These are phyloP conservation scores for Plasmodium vivax DNA, from an alignment of 169 alveolate genomes.

Conservation along the genomic window DNA sequence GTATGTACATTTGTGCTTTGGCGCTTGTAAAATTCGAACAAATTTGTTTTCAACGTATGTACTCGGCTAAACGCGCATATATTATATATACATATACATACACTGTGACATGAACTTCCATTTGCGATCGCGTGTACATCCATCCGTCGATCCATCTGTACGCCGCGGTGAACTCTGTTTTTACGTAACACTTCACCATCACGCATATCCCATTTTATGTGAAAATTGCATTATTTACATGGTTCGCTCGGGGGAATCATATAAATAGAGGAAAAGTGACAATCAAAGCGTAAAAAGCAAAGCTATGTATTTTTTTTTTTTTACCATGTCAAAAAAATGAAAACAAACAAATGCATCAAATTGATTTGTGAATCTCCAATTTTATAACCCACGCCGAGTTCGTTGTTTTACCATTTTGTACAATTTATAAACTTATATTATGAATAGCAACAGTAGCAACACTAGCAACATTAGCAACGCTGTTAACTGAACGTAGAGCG, in stretches of 20 bases:
- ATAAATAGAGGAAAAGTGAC: conserved; percentile 13
- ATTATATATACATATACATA: not conserved
- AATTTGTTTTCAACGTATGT: not conserved
- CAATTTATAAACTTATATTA: conserved; percentile 8
- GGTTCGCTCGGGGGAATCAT: conserved; percentile 31
- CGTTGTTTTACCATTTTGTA: conserved; percentile 13
- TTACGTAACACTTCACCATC: not conserved
- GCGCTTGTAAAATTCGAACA: not conserved
- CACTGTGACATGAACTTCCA: not conserved
- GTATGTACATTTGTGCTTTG: conserved; percentile 1
- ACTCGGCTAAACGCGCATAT: not conserved
- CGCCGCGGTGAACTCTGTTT: not conserved
- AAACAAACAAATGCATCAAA: conserved; percentile 22
- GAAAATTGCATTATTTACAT: not conserved
- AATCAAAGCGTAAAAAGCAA: conserved; percentile 1
- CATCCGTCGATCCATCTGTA: not conserved
- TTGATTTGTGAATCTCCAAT: conserved; percentile 8
- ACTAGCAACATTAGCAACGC: not conserved
- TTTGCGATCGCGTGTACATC: not conserved
- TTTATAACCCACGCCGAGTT: conserved; percentile 7
- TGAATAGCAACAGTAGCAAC: not conserved
- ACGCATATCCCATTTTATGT: conserved; percentile 25
- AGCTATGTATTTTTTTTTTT: not conserved
- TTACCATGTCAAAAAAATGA: conserved; percentile 27
- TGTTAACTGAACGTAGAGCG: not conserved